Base-by-base conservation (phyloP, 2,329 filamentous ascomycete species). In the Arthrobotrys musiformis region DNA sequence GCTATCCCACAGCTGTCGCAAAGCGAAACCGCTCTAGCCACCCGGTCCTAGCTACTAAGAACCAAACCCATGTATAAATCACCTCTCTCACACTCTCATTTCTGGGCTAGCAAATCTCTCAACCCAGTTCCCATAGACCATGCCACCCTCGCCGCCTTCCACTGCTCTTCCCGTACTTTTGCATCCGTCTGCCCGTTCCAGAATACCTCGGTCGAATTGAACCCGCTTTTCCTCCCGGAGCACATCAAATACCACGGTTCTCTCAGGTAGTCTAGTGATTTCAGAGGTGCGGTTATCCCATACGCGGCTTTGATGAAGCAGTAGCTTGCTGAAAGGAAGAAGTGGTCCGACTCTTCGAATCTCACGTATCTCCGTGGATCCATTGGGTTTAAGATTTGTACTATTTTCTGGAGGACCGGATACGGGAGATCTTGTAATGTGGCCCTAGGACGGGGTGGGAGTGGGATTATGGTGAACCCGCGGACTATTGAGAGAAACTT, bases 171-270 rank as follows among this genome's bases (percentile, higher is more conserved):
- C 26, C 52, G 52, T 13, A 58, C 37, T 11, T 42, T 35, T 1
- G 15, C 9, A 40, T 69, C 40, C 40, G 40, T 13, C 28, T 69
- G 64, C 8, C 64, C 64, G 40, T 40, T 69, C 40, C 42, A 15
- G 24, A 50, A 69, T 15, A 69, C 22, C 8, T 69, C 28, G 5
- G 64, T 69, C 5, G 33, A 19, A 35, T 69, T 69, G 19, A 66
- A 42, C 30, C 44, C 44, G 0, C 46, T 30, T 13, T 37, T 24
- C 17, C 40, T 35, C 6, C 61, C 61, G 3, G 33, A 40, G 17
- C 44, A 37, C 61, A 66, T 66, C 30, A 35, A 33, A 62, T 46
- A 62, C 58, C 58, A 62, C 37, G 37, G 42, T 4, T 62, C 58
- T 9, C 24, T 62, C 58, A 62, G 19, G 33, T 62, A 62, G 2